Conservation (phyloP, 2,329 filamentous ascomycete species). For the Bipolaris victoriae region DNA sequence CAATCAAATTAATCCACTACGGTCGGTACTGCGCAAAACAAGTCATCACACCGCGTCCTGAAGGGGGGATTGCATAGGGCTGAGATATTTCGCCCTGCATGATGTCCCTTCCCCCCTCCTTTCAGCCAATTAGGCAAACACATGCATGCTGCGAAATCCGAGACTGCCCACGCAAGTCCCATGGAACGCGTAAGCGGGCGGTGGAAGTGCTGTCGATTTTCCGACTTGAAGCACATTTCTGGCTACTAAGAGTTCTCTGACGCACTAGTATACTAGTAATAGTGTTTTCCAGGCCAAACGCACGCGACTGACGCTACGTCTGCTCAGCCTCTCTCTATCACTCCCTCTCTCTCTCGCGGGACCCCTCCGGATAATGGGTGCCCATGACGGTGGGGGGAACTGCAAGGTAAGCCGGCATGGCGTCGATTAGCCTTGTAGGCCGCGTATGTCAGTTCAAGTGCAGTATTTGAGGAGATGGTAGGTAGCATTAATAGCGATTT, state of each 20-base stretch:
- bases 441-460: constrained; percentile 12
- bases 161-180: constrained; percentile 10
- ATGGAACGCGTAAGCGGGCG: constrained; percentile 21
- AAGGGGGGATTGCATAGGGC: constrained; percentile 7
- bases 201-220: no score
- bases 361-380: constrained; percentile 21
- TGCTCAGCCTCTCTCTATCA: not conserved
- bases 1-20: not conserved
- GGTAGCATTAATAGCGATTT: not conserved
- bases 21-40: not conserved
- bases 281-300: no score
- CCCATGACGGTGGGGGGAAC: constrained; percentile 1
- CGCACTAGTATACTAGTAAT: no score
- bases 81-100: constrained; percentile 20
- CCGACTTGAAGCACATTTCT: no score
- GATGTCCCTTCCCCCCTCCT: not conserved
- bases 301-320: no score
- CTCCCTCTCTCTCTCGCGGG: constrained; percentile 6
- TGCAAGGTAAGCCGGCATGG: constrained; percentile 1
- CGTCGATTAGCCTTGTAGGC: constrained; percentile 12
- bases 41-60: not conserved
- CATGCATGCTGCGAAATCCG: not conserved
- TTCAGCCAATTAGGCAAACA: not conserved
- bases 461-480: constrained; percentile 15
- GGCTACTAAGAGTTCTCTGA: no score